A percentile compares a stretch with the other conserved stretches of the same genome.
Evolutionary conservation across 1,284 basidiomycete species (phyloP).

Genomic region (Leccinum griseonigrum): DNA sequence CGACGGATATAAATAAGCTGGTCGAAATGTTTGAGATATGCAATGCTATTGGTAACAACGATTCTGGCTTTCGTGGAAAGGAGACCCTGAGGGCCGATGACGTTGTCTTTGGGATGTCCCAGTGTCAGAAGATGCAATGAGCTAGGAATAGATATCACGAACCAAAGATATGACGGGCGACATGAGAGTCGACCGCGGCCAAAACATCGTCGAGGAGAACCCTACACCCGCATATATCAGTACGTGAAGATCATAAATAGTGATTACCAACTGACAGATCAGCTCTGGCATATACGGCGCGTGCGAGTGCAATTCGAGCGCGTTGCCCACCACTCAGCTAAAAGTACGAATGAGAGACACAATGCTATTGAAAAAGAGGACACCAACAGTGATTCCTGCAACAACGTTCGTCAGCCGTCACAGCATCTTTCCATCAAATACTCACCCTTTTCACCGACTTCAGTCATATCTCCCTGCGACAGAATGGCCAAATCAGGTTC

Average conservation of each 20-base stretch:
- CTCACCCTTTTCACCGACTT: conserved; percentile 61
- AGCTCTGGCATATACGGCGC: conserved; percentile 50
- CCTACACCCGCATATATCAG: conserved; percentile 12
- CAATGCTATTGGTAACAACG: conserved; percentile 87
- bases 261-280: conserved; percentile 39
- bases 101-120: conserved; percentile 56
- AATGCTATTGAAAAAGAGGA: neutral
- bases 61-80: conserved; percentile 85
- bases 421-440: neutral
- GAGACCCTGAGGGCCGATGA: conserved; percentile 87
- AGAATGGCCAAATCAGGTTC: conserved; percentile 78
- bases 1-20: conserved; percentile 78
- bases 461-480: conserved; percentile 68
- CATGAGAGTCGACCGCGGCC: conserved; percentile 71
- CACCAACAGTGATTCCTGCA: conserved; percentile 31
- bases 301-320: conserved; percentile 57
- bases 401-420: conserved; percentile 35
- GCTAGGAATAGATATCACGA: conserved; percentile 7
- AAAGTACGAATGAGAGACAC: conserved; percentile 5
- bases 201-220: conserved; percentile 38
- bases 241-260: neutral
- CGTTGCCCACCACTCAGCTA: conserved; percentile 57
- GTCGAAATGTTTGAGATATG: conserved; percentile 82
- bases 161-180: conserved; percentile 67
- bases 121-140: neutral